Evolutionary conservation across 305 asterid genomes (phyloP).

Genomic region (Solanum hybrid): DNA sequence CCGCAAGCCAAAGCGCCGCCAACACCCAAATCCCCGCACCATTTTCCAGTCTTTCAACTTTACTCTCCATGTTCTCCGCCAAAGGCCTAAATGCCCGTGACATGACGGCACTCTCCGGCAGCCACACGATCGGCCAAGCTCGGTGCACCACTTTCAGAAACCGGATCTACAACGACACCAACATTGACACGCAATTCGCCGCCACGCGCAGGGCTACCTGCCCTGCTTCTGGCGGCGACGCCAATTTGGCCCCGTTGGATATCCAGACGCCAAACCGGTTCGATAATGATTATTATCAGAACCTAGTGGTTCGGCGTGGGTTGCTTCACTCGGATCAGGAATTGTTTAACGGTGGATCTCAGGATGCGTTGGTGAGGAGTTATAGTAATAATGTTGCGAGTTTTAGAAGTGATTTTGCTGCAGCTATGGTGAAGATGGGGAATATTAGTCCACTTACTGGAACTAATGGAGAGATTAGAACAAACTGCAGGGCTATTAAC

Average conservation of each 20-base stretch:
- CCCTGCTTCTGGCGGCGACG: slow-evolving; percentile 23
- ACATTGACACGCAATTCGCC: slow-evolving; percentile 28
- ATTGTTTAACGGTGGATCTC: slow-evolving; percentile 33
- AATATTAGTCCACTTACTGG: slow-evolving; percentile 60
- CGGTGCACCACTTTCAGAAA: slow-evolving; percentile 31
- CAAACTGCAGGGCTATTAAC: slow-evolving; percentile 60
- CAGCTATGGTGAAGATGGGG: slow-evolving; percentile 52
- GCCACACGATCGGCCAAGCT: slow-evolving; percentile 47
- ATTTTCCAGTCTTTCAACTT: slow-evolving; percentile 19
- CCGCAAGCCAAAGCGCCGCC: slow-evolving; percentile 34
- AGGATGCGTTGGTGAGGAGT: slow-evolving; percentile 22
- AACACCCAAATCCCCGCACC: slow-evolving; percentile 29
- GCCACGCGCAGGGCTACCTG: slow-evolving; percentile 30
- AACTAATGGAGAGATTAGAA: slow-evolving; percentile 62
- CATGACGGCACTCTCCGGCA: slow-evolving; percentile 45
- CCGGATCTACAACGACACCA: slow-evolving; percentile 34
- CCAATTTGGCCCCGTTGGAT: slow-evolving; percentile 30
- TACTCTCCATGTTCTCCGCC: slow-evolving; percentile 20
- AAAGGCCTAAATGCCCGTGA: slow-evolving; percentile 36
- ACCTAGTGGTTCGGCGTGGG: slow-evolving; percentile 29
- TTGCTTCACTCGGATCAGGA: slow-evolving; percentile 43
- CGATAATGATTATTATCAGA: slow-evolving; percentile 33
- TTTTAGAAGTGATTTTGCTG: slow-evolving; percentile 30
- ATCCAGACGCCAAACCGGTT: slow-evolving; percentile 17
- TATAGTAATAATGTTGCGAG: slow-evolving; percentile 10